Evolutionary conservation across 345 rosid species (phyloP).

Genomic region (Syzygium aromaticum): DNA sequence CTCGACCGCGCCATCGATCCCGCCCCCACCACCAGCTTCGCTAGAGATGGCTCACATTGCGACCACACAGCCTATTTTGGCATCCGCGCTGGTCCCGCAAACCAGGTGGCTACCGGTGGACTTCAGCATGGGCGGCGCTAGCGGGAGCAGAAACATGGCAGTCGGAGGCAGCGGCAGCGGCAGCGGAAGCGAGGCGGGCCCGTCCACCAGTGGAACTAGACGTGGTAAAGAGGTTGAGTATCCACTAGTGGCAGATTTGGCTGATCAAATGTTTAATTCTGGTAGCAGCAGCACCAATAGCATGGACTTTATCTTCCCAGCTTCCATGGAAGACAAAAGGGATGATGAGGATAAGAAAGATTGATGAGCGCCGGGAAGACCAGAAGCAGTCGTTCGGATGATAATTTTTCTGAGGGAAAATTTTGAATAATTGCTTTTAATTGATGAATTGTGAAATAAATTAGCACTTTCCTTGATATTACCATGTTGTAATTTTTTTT

Average conservation of each 20-base stretch:
- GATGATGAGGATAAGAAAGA: slow-evolving; percentile 21
- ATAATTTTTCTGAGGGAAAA: not conserved
- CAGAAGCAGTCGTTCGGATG: not conserved
- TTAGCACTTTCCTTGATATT: not conserved
- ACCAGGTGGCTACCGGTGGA: slow-evolving; percentile 25
- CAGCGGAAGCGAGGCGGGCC: slow-evolving; percentile 12
- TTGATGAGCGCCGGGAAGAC: not conserved
- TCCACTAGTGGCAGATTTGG: slow-evolving; percentile 40
- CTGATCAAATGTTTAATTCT: slow-evolving; percentile 50
- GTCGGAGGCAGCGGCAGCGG: not conserved
- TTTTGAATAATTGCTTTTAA: not conserved
- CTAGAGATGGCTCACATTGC: not conserved
- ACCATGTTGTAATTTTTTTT: not conserved
- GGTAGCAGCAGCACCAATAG: slow-evolving; percentile 48
- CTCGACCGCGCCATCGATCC: slow-evolving; percentile 37
- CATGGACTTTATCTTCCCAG: slow-evolving; percentile 41
- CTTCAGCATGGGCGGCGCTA: slow-evolving; percentile 9
- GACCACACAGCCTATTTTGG: not conserved
- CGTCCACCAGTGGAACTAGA: slow-evolving; percentile 7
- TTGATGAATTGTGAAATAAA: not conserved
- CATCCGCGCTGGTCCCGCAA: not conserved
- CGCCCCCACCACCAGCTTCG: not conserved
- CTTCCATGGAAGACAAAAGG: slow-evolving; percentile 17
- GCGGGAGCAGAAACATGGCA: not conserved
- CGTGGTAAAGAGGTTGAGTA: slow-evolving; percentile 13